Percentiles rank a stretch among this genome's conserved stretches.
These are phyloP conservation scores for Scutellaria galericulata DNA, from an alignment of 257 asterid species.

Conservation along the genomic window DNA sequence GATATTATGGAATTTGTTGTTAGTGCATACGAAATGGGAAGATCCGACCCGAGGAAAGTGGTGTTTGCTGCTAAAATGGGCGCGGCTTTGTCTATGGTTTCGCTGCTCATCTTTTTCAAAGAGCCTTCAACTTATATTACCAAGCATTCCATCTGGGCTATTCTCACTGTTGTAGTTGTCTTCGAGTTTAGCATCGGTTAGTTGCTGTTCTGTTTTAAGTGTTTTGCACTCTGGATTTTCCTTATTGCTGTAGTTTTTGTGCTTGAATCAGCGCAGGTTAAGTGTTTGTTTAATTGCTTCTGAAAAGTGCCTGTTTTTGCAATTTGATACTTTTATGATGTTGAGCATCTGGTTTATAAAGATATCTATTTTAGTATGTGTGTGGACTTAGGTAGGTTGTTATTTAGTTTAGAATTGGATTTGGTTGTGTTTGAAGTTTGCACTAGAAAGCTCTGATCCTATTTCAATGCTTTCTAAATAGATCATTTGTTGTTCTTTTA, in stretches of 20 bases:
- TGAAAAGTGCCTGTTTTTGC: background rate
- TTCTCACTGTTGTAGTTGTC: constrained; percentile 84
- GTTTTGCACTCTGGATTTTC: background rate
- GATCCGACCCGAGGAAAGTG: constrained; percentile 69
- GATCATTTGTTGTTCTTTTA: constrained; percentile 8
- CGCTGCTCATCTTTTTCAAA: constrained; percentile 66
- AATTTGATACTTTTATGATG: background rate
- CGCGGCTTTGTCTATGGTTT: constrained; percentile 57
- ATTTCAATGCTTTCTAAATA: background rate
- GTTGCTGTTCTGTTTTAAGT: background rate
- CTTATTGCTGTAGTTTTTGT: background rate
- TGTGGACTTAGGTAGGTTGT: background rate
- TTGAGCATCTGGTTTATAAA: background rate
- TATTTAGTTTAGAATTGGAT: constrained; percentile 1
- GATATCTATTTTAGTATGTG: constrained; percentile 7
- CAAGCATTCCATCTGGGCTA: constrained; percentile 69
- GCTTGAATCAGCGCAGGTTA: constrained; percentile 2
- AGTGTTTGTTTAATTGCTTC: background rate
- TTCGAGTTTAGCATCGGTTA: constrained; percentile 93
- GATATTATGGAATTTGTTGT: constrained; percentile 36
- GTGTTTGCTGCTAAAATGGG: constrained; percentile 73
- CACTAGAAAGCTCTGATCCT: background rate
- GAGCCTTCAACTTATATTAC: constrained; percentile 63
- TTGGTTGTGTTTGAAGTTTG: background rate
- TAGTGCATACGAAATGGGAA: constrained; percentile 65